phyloP scores from a whole-genome alignment of 1,284 basidiomycete species.

The Marasmius fiardii region DNA sequence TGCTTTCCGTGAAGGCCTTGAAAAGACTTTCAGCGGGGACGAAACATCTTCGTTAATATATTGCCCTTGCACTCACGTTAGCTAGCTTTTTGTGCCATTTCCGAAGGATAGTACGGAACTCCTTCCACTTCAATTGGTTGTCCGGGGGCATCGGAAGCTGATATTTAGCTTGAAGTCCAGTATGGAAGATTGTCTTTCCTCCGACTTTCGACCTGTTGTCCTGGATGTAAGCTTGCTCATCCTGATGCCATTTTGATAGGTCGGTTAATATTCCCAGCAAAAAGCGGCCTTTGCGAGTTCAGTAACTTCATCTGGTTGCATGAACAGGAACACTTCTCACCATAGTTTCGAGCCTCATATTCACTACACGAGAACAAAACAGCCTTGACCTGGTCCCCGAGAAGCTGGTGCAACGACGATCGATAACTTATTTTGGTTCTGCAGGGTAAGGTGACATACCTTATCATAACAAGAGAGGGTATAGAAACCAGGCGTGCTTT shows the following conservation, averaged over 20 bases:
- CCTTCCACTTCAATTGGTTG: constrained; percentile 65
- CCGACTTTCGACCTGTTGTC: constrained; percentile 66
- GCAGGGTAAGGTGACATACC: constrained; percentile 36
- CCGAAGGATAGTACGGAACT: constrained; percentile 68
- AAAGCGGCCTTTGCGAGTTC: constrained; percentile 65
- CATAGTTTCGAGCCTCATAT: constrained; percentile 94
- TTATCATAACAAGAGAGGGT: constrained; percentile 86
- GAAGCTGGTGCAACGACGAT: constrained; percentile 48
- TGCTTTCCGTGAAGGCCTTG: constrained; percentile 61
- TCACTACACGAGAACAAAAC: constrained; percentile 93
- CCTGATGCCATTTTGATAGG: constrained; percentile 72
- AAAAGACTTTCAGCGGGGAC: constrained; percentile 7
- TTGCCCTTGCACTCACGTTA: constrained; percentile 39
- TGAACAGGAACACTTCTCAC: constrained; percentile 35
- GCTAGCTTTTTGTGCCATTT: constrained; percentile 83
- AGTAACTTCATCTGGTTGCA: constrained; percentile 7
- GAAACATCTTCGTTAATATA: neutral
- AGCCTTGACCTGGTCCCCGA: constrained; percentile 81
- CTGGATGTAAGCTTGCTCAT: constrained; percentile 62
- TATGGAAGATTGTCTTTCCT: constrained; percentile 60
- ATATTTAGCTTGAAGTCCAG: constrained; percentile 61
- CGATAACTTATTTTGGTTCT: constrained; percentile 4
- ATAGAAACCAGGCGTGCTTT: constrained; percentile 85
- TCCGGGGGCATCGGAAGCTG: constrained; percentile 36
- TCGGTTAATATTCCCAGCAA: constrained; percentile 77